Base-by-base conservation (phyloP, 2,329 filamentous ascomycete species). In the Bipolaris zeicola region DNA sequence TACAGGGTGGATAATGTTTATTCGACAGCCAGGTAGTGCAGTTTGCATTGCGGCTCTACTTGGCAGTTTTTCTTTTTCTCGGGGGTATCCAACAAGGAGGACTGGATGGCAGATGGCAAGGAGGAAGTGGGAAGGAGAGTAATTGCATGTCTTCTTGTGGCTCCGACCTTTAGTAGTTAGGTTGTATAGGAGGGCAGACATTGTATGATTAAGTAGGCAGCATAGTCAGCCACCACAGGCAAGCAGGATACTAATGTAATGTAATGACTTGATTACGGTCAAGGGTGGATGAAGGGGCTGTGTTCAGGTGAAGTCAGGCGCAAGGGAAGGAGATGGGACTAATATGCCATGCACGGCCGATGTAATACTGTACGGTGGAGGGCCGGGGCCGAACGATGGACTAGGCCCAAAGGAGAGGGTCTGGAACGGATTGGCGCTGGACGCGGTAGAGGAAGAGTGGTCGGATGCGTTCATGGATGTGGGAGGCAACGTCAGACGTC, bases 151-250 rank as follows among this genome's bases (percentile, higher is more conserved):
- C n/a, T 51, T 61, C 47, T 34, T 36, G 24, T 42, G 10, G 37
- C 39, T 34, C 58, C 50, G 20, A 39, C 33, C 44, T 51, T 45
- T 20, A 6, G 6, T 28, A 16, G 31, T 48, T 50, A 50, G 47
- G 3, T 53, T 55, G 49, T 39, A 50, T 52, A 56, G 46, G 57
- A 36, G 37, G 45, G 52, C 31, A 56, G 33, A 26, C 38, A 50
- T 42, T 52, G 50, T 57, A 62, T 58, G 44, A 34, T 42, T 62
- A 60, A 54, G 14, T 52, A 46, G 43, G 48, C 52, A 52, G 37
- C 5, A 57, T 60, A 52, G 7, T 53, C 52, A 50, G 41, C 3
- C 5, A 39, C 20, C 20, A 50, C 57, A 52, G 43, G 55, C 50
- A 50, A 52, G 33, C 53, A 55, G 42, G 31, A 51, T 26, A 42